A percentile compares a stretch with the other conserved stretches of the same genome.
Conservation (phyloP, 2,329 filamentous ascomycete genomes). For the Fusarium pseudocircinatum region DNA sequence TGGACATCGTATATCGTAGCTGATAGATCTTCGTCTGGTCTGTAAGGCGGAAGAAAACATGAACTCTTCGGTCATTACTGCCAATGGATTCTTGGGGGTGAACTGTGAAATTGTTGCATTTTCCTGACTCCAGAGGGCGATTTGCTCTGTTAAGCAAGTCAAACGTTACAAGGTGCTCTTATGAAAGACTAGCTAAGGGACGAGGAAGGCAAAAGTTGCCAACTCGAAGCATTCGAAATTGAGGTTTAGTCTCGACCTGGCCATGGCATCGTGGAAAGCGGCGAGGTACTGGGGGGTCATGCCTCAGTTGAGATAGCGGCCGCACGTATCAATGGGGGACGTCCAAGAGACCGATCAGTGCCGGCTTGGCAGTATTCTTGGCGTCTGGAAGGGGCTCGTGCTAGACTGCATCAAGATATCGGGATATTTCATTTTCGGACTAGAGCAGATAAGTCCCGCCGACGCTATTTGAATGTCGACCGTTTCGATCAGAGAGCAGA, state of each 20-base stretch:
- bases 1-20: fast-evolving
- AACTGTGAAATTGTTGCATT: fast-evolving
- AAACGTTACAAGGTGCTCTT: not conserved
- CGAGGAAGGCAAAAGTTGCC: not conserved
- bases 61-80: not conserved
- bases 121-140: not conserved
- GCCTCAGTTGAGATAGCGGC: not conserved
- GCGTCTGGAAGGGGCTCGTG: not conserved
- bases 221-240: not conserved
- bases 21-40: not conserved
- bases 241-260: not conserved
- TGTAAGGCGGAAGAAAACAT: too few relatives aligned
- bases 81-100: fast-evolving
- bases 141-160: not conserved
- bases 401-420: not conserved
- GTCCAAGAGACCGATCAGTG: not conserved
- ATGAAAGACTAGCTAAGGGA: not conserved
- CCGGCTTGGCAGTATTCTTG: not conserved
- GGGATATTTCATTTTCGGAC: not conserved
- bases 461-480: not conserved
- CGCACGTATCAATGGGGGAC: not conserved
- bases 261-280: not conserved
- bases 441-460: not conserved
- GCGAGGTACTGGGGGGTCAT: not conserved
- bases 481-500: not conserved